These are phyloP conservation scores for Byssothecium circinans DNA, from an alignment of 2,329 filamentous ascomycete species.

Conservation along the genomic window DNA sequence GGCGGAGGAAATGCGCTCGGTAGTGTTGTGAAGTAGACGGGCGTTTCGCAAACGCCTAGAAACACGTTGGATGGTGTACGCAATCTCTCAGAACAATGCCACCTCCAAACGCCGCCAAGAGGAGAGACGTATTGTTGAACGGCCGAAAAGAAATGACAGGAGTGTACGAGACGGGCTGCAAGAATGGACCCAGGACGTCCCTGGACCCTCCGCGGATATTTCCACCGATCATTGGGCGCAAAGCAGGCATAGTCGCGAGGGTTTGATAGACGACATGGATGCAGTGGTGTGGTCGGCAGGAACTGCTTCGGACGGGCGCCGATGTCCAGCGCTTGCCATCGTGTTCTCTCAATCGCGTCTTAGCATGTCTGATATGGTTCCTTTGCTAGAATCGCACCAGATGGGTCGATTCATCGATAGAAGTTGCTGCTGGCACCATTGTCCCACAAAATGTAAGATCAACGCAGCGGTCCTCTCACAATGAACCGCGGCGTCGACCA, in stretches of 20 bases:
- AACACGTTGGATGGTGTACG: conserved; percentile 22
- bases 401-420: conserved; percentile 15
- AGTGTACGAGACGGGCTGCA: conserved; percentile 19
- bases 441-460: conserved; percentile 23
- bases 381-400: conserved; percentile 19
- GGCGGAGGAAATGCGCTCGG: background rate
- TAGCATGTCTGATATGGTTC: conserved; percentile 9
- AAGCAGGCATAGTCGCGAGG: conserved; percentile 21
- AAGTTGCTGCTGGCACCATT: conserved; percentile 17
- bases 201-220: conserved; percentile 30
- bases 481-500: conserved; percentile 13
- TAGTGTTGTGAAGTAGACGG: conserved; percentile 34
- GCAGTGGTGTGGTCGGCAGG: conserved; percentile 26
- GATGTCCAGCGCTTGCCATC: background rate
- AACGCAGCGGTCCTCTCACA: conserved; percentile 18
- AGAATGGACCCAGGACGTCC: conserved; percentile 29
- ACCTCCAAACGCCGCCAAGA: conserved; percentile 40
- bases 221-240: conserved; percentile 29
- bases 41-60: conserved; percentile 38
- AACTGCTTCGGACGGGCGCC: conserved; percentile 18
- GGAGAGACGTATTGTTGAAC: conserved; percentile 23
- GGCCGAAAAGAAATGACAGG: conserved; percentile 37
- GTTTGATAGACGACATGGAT: conserved; percentile 44
- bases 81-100: conserved; percentile 32
- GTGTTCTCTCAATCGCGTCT: background rate